Evolutionary conservation across 2,329 filamentous ascomycete genomes (phyloP), one percentile per base, ranked within the genome.

Genomic region (Cadophora gregata): DNA sequence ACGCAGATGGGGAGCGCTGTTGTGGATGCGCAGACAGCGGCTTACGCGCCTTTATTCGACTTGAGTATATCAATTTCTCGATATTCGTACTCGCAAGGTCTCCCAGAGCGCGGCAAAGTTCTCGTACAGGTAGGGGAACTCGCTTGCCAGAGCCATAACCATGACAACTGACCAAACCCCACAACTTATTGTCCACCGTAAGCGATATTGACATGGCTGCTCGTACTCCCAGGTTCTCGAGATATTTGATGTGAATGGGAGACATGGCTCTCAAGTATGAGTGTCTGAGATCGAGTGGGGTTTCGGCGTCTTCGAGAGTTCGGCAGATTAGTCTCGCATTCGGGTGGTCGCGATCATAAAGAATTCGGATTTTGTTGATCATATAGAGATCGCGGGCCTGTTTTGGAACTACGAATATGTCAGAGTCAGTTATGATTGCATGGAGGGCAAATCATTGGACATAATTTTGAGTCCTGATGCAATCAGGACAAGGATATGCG

Each of bases 161-260:
- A 75, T 97, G 93, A 67, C 93, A 96, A 3, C 92, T 89, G 29
- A 97, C 93, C 29, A 97, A 81, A 0, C 93, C 93, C 93, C 93
- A 97, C 0, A 97, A 80, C 71, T 96, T 90, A 72, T 87, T 84
- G 73, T 96, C 94, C 0, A 91, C 91, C 67, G 93, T 95, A 75
- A 96, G 90, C 1, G 92, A 96, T 67, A 97, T 93, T 0, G 93
- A 97, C 92, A 97, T 96, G 69, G 92, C 96, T 0, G 93, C 92
- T 14, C 92, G 88, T 0, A 96, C 93, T 4, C 88, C 90, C 93
- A 97, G 96, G 76, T 97, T 93, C 14, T 81, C 85, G 2, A 97
- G 82, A 72, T 96, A 97, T 75, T 96, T 96, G 65, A 96, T 78
- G 74, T 96, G 92, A 48, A 96, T 93, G 0, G 93, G 93, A 0